phyloP scores from a whole-genome alignment of 441 rosid genomes.

The Cnidoscolus chayamansa region DNA sequence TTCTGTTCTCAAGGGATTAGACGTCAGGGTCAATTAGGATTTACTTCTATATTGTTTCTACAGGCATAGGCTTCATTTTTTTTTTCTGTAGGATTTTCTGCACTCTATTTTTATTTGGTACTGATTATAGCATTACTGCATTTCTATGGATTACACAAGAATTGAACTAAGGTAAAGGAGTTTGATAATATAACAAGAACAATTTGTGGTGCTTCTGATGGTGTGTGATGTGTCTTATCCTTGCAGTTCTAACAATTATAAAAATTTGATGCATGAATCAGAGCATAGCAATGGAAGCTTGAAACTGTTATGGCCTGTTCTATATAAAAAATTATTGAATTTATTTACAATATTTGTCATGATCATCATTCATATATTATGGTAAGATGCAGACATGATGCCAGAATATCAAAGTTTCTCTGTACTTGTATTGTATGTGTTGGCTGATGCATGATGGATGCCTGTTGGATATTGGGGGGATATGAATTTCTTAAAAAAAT shows the following conservation, averaged over 20 bases:
- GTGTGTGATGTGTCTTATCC: no score
- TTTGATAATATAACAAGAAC: background rate
- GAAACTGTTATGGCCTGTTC: background rate
- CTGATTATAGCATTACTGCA: background rate
- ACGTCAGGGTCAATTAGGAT: background rate
- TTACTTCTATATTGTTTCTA: conserved; percentile 1
- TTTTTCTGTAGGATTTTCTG: background rate
- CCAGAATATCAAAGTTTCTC: background rate
- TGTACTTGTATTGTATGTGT: background rate
- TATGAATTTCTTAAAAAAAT: background rate
- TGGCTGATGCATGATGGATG: background rate
- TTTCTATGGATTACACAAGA: background rate
- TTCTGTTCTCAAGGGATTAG: background rate
- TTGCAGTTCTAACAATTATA: no score
- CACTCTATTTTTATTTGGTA: background rate
- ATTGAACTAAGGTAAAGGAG: background rate
- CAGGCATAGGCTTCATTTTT: background rate
- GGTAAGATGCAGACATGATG: background rate
- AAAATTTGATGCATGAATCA: background rate
- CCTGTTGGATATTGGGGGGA: background rate
- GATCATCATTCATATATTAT: background rate
- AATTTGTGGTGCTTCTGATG: background rate
- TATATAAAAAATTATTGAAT: background rate
- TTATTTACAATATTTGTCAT: background rate
- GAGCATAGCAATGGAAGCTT: background rate